Base-by-base conservation (phyloP, 139 green algal genomes). In the Eudorina sp. region DNA sequence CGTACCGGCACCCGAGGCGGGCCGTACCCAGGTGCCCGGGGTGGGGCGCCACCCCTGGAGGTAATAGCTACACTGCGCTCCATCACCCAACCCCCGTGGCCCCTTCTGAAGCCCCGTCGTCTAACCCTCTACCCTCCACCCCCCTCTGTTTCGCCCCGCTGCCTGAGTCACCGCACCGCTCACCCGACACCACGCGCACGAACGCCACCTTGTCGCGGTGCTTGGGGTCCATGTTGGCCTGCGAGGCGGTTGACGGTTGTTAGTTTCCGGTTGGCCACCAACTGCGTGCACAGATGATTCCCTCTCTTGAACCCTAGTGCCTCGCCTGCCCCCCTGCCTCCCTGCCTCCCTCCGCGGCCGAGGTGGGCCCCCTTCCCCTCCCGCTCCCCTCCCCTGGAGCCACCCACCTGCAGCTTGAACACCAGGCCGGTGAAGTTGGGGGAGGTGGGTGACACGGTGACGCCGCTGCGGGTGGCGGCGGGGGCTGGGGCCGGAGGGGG, bases 211-310 rank as follows among this genome's bases (percentile, higher is more conserved):
- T 96, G 89, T 97, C 95, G 0, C 95, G 88, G 79, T 97, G 95
- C 89, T 89, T 88, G 29, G 95, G 93, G 86, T 97, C 95, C 95
- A 97, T 97, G 83, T 97, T 97, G 36, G 95, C 94, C 72, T 95
- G 90, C 0, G n/a, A n/a, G n/a, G n/a, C n/a, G n/a, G n/a, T n/a
- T n/a, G n/a, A n/a, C 8, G 53, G 36, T 46, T 48, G 31, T 4
- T 48, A 75, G 66, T 48, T 46, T 5, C 34, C 34, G 3, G n/a
- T 75, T 75, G 23, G n/a, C n/a, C n/a, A n/a, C n/a, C n/a, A n/a
- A n/a, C n/a, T n/a, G n/a, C n/a, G n/a, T n/a, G n/a, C n/a, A n/a
- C n/a, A n/a, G n/a, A n/a, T n/a, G n/a, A n/a, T n/a, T n/a, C n/a
- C n/a, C n/a, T n/a, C n/a, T n/a, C n/a, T n/a, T n/a, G n/a, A n/a